These are phyloP conservation scores for Saccharum officinarum DNA, from an alignment of 176 grass and related monocot genomes.

Conservation along the genomic window DNA sequence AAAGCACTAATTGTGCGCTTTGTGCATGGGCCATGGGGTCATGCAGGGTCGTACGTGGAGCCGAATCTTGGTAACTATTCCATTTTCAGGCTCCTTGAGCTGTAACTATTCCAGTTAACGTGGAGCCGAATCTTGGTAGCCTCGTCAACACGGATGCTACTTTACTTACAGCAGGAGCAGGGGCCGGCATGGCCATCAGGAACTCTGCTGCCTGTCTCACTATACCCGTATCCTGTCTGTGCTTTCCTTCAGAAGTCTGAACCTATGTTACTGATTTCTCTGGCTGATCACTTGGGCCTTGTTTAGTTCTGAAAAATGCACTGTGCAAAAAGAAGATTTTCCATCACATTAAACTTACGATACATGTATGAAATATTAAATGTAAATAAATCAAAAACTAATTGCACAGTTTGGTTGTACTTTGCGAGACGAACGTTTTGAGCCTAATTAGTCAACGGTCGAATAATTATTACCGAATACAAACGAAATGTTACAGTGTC, in stretches of 20 bases:
- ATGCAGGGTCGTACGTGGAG: not conserved
- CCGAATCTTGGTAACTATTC: no score
- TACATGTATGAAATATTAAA: no score
- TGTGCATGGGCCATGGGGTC: not conserved
- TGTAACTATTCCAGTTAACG: slow-evolving; percentile 4
- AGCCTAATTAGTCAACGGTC: no score
- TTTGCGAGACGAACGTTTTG: no score
- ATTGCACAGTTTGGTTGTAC: no score
- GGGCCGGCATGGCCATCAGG: not conserved
- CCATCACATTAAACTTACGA: no score
- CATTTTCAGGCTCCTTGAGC: not conserved
- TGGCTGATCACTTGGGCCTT: not conserved
- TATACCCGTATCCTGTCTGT: not conserved
- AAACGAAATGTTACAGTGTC: no score
- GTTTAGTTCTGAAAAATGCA: no score
- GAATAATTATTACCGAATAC: no score
- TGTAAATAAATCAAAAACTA: no score
- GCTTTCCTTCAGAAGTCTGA: not conserved
- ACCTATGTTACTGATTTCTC: not conserved
- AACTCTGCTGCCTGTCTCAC: slow-evolving; percentile 1
- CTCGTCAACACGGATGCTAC: not conserved
- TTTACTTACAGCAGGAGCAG: not conserved
- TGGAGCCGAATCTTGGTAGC: not conserved
- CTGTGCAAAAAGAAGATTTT: no score
- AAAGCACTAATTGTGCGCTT: not conserved